A percentile compares a stretch with the other conserved stretches of the same genome.
phyloP scores from a whole-genome alignment of 2,329 filamentous ascomycete species.

The Alternaria brassicae region DNA sequence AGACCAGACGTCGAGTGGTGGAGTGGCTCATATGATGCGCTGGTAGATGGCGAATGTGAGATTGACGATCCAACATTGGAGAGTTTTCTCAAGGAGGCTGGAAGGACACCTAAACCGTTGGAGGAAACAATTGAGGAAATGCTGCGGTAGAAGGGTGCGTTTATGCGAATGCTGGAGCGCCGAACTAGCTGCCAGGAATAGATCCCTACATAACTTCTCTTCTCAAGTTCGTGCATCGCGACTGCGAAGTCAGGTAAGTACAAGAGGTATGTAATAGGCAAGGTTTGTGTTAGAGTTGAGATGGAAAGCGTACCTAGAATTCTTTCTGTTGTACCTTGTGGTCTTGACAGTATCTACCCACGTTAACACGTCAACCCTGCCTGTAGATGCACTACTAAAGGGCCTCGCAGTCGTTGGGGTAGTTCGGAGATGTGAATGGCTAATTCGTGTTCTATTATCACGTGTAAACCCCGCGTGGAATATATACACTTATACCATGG shows the following conservation, averaged over 20 bases:
- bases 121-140: constrained; percentile 53
- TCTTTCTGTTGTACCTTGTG: too few species aligned
- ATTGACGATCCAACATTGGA: constrained; percentile 54
- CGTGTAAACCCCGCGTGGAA: not conserved
- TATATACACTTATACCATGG: not conserved
- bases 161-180: too few species aligned
- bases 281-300: too few species aligned
- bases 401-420: not conserved
- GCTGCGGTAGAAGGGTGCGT: constrained; percentile 33
- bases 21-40: constrained; percentile 55
- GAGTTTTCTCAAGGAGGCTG: constrained; percentile 45
- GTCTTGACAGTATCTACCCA: too few species aligned
- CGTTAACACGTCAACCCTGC: too few species aligned
- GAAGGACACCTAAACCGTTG: constrained; percentile 46
- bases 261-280: too few species aligned
- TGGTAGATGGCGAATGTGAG: constrained; percentile 53
- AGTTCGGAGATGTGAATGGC: not conserved
- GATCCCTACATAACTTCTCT: too few species aligned
- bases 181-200: too few species aligned
- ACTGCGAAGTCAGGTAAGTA: too few species aligned
- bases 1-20: constrained; percentile 55
- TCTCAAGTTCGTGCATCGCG: too few species aligned
- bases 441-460: not conserved
- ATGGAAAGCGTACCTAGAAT: too few species aligned
- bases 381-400: too few species aligned